phyloP scores from a whole-genome alignment of 257 asterid genomes.

The Nicotiana sylvestris region DNA sequence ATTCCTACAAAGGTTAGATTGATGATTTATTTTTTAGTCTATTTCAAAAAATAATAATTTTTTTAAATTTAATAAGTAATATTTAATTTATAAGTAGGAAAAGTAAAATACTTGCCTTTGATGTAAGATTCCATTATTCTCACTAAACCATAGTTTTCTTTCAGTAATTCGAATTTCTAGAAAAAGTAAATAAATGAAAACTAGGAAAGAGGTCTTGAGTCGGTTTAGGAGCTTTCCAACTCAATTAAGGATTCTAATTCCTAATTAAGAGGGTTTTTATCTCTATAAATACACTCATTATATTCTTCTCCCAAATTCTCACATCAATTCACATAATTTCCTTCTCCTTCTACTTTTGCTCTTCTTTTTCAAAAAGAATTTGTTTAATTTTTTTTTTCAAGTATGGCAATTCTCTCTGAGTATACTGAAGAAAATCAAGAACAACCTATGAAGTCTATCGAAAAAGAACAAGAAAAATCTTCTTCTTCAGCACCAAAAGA shows the following conservation, averaged over 20 bases:
- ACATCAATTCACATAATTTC: not conserved
- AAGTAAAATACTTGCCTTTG: not conserved
- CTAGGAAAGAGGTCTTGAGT: not conserved
- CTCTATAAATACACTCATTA: not conserved
- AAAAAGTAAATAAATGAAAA: not conserved
- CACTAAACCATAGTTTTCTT: not conserved
- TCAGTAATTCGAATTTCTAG: not conserved
- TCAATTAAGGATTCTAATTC: not conserved
- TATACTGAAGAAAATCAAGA: constrained; percentile 4
- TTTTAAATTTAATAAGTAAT: not conserved
- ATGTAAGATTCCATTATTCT: not conserved
- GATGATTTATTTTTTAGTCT: not conserved
- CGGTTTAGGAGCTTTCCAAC: not conserved
- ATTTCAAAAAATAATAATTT: not conserved
- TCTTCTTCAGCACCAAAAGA: not conserved
- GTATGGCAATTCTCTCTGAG: constrained; percentile 7
- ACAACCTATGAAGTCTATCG: not conserved
- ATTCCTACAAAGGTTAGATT: not conserved
- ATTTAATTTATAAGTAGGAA: not conserved
- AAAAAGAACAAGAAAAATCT: not conserved
- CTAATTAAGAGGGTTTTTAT: not conserved
- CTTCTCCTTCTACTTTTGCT: not conserved
- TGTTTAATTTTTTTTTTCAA: not conserved
- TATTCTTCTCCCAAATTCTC: not conserved
- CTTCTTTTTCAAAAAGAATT: not conserved